phyloP scores from a whole-genome alignment of 148 eudicot species.

The Vaccinium myrtillus region DNA sequence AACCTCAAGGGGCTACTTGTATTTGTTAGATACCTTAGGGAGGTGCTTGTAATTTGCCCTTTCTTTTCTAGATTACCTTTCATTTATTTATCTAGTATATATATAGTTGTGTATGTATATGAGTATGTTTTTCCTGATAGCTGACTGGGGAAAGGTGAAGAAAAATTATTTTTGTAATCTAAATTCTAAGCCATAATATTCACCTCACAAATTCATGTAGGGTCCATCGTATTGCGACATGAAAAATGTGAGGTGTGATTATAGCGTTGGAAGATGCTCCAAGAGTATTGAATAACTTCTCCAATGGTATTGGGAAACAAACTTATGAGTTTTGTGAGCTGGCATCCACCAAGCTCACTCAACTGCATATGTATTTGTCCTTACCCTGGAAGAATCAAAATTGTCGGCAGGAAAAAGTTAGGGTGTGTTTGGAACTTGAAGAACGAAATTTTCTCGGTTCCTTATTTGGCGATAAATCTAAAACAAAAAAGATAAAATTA shows the following conservation, averaged over 20 bases:
- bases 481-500: too few species aligned
- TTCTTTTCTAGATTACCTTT: not conserved
- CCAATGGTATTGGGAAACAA: not conserved
- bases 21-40: not conserved
- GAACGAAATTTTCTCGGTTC: not conserved
- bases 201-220: not conserved
- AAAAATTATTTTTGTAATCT: not conserved
- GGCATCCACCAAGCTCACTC: conserved; percentile 2
- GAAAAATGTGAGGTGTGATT: not conserved
- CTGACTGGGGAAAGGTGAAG: not conserved
- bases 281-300: conserved; percentile 4
- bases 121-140: not conserved
- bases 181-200: not conserved
- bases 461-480: too few species aligned
- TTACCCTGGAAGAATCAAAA: not conserved
- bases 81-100: not conserved
- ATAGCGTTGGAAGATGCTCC: not conserved
- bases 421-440: not conserved
- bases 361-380: not conserved
- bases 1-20: not conserved
- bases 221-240: not conserved
- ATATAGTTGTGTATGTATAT: not conserved
- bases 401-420: conserved; percentile 2
- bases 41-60: not conserved
- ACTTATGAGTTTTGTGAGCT: not conserved